phyloP scores from a whole-genome alignment of 202 grass and related monocot species.

The Carex arenaria region DNA sequence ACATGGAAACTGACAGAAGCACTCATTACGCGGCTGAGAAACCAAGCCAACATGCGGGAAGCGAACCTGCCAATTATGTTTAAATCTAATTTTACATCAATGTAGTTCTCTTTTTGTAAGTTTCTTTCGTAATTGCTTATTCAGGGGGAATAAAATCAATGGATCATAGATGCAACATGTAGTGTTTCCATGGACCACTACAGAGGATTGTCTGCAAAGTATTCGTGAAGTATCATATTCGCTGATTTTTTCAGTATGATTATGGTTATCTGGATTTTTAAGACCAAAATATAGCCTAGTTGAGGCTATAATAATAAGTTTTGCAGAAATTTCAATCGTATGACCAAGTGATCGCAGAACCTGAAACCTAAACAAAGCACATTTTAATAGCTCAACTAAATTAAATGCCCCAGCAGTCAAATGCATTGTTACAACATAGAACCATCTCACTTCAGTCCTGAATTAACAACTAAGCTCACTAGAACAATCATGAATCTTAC shows the following conservation, averaged over 20 bases:
- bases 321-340: not conserved
- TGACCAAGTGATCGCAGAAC: not conserved
- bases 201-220: not conserved
- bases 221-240: not conserved
- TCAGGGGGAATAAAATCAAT: not conserved
- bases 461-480: not conserved
- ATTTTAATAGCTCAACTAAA: not conserved
- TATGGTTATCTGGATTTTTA: not conserved
- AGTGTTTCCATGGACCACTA: not conserved
- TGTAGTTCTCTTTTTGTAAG: not conserved
- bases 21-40: conserved; percentile 68
- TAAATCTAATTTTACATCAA: not conserved
- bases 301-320: not conserved
- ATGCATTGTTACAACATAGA: not conserved
- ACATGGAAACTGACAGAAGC: conserved; percentile 89
- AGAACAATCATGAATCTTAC: conserved; percentile 12
- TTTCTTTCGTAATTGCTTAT: not conserved
- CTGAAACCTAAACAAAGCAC: not conserved
- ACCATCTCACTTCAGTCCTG: not conserved
- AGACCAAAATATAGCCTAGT: not conserved
- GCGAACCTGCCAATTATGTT: conserved; percentile 58
- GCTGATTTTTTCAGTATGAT: not conserved
- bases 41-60: conserved; percentile 90
- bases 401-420: not conserved
- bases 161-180: not conserved